Evolutionary conservation across 2,329 filamentous ascomycete genomes (phyloP).

Genomic region (Aureobasidium sp.): DNA sequence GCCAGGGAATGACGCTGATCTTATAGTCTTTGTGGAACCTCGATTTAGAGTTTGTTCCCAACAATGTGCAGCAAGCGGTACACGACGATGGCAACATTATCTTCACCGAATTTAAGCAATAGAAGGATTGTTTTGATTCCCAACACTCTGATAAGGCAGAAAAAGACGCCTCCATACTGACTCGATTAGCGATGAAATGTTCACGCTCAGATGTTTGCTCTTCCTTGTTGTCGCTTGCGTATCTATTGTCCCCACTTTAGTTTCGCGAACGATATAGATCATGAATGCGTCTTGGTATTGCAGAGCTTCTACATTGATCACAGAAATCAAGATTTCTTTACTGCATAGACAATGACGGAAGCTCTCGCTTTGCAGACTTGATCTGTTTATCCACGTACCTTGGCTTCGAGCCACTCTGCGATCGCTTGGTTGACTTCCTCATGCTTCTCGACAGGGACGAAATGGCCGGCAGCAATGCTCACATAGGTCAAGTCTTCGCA

Average conservation of each 20-base stretch:
- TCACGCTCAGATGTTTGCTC: not conserved
- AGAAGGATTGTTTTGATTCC: not conserved
- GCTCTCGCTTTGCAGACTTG: not conserved
- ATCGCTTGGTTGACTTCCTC: slow-evolving; percentile 23
- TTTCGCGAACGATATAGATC: not conserved
- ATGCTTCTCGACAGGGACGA: slow-evolving; percentile 24
- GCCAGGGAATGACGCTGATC: not conserved
- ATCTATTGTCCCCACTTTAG: not conserved
- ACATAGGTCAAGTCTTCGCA: slow-evolving; percentile 37
- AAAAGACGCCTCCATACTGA: not conserved
- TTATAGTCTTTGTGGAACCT: slow-evolving; percentile 8
- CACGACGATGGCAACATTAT: not conserved
- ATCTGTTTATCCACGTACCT: not conserved
- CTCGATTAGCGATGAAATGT: not conserved
- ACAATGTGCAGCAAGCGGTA: not conserved
- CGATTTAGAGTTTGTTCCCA: not conserved
- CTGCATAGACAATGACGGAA: not conserved
- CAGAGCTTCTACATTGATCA: not conserved
- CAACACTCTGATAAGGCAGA: not conserved
- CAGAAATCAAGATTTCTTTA: not conserved
- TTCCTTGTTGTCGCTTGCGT: not conserved
- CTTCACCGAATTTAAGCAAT: not conserved
- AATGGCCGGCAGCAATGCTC: slow-evolving; percentile 35
- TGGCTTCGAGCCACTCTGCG: slow-evolving; percentile 21
- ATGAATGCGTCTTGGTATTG: not conserved